Percentiles rank a stretch among this genome's conserved stretches.
These are phyloP conservation scores for Nicotiana sylvestris DNA, from an alignment of 257 asterid species.

Conservation along the genomic window DNA sequence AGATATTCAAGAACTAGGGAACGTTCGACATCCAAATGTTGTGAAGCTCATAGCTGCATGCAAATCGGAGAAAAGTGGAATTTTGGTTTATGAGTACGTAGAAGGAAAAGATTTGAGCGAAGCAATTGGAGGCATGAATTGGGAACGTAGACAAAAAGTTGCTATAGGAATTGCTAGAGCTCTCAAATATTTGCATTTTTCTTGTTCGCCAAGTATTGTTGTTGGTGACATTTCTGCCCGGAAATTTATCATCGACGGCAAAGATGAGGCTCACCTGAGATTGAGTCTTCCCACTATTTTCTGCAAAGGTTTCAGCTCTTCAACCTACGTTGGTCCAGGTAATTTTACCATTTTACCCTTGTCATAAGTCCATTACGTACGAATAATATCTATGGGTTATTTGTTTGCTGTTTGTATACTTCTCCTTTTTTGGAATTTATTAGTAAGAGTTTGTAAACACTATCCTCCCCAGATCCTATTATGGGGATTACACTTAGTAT, in stretches of 20 bases:
- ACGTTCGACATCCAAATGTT: constrained; percentile 54
- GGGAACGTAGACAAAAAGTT: constrained; percentile 54
- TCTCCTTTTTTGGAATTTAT: background rate
- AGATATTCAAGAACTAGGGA: constrained; percentile 31
- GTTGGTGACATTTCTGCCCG: constrained; percentile 44
- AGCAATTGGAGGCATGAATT: constrained; percentile 31
- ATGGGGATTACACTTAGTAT: too few species aligned
- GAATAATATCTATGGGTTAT: background rate
- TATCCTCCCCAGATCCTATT: too few species aligned
- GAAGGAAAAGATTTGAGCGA: constrained; percentile 60
- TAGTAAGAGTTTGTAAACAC: background rate
- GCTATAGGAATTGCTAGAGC: constrained; percentile 62
- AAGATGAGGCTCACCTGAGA: constrained; percentile 50
- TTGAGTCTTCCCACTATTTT: constrained; percentile 27
- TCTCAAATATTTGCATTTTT: constrained; percentile 50
- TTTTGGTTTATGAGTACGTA: constrained; percentile 54
- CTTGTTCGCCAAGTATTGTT: constrained; percentile 37
- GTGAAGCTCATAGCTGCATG: constrained; percentile 58
- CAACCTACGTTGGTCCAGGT: constrained; percentile 64
- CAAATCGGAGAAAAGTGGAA: constrained; percentile 47
- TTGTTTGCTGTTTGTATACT: background rate
- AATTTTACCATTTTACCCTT: constrained; percentile 8
- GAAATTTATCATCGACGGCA: constrained; percentile 47
- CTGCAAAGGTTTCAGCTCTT: constrained; percentile 33
- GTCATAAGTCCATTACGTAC: background rate